Percentiles rank a stretch among this genome's conserved stretches.
These are phyloP conservation scores for Ceratocystis variospora DNA, from an alignment of 2,329 filamentous ascomycete genomes.

Conservation along the genomic window DNA sequence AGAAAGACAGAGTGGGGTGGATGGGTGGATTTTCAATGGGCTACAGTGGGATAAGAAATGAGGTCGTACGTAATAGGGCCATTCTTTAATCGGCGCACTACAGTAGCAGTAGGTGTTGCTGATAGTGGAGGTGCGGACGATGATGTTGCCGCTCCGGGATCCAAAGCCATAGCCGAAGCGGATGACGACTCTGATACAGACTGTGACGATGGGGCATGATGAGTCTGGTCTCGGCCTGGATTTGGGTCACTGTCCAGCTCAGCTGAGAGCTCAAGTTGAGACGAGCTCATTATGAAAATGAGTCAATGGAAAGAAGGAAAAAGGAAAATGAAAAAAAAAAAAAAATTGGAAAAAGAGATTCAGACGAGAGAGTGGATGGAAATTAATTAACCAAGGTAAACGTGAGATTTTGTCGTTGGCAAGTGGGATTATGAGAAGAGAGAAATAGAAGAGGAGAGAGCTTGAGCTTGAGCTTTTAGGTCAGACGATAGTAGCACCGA, in stretches of 20 bases:
- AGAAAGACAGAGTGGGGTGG: not conserved
- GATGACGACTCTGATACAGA: not conserved
- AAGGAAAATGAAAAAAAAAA: not conserved
- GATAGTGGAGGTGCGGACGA: not conserved
- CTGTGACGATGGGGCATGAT: not conserved
- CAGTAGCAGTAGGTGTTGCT: not conserved
- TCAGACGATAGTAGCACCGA: constrained; percentile 4
- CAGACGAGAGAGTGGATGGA: not conserved
- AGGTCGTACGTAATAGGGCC: constrained; percentile 18
- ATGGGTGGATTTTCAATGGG: not conserved
- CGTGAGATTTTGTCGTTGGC: not conserved
- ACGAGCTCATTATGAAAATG: constrained; percentile 2
- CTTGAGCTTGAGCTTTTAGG: not conserved
- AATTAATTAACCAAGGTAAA: no score
- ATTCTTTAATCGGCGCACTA: constrained; percentile 16
- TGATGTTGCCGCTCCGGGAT: no score
- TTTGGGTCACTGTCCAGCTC: not conserved
- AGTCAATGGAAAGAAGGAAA: not conserved
- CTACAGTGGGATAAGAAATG: not conserved
- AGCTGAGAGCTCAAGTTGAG: not conserved
- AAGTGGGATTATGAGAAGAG: not conserved
- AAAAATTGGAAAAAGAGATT: not conserved
- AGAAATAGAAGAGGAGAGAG: not conserved
- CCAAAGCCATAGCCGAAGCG: not conserved
- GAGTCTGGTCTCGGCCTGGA: not conserved